Percentiles rank a stretch among this genome's conserved stretches.
Evolutionary conservation across 257 asterid species (phyloP).

Genomic region (Fraxinus cuspidata): DNA sequence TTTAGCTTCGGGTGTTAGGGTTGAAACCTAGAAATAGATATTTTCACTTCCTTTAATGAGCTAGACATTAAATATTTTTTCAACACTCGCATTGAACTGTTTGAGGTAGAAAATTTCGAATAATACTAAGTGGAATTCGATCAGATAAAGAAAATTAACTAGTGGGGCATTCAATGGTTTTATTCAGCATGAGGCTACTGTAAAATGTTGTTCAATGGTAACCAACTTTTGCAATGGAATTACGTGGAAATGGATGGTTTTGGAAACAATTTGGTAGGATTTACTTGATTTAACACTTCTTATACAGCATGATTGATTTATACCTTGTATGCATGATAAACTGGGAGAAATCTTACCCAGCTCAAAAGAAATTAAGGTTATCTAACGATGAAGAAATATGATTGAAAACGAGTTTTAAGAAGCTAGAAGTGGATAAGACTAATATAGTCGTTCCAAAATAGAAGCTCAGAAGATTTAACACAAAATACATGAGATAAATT

Average conservation of each 20-base stretch:
- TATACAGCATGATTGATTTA: not conserved
- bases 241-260: not conserved
- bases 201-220: not conserved
- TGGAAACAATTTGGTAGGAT: not conserved
- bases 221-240: not conserved
- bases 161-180: not conserved
- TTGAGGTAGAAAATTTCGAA: not conserved
- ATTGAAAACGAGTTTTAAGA: not conserved
- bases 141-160: not conserved
- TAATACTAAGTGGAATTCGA: not conserved
- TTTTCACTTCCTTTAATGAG: not conserved
- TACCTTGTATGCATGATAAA: not conserved
- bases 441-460: not conserved
- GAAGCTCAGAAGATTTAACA: not conserved
- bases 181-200: not conserved
- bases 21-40: not conserved
- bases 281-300: not conserved
- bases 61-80: not conserved
- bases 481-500: not conserved
- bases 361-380: not conserved
- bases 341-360: not conserved
- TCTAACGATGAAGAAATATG: not conserved
- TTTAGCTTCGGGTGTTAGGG: not conserved
- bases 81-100: not conserved
- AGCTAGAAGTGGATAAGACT: not conserved